A percentile compares a stretch with the other conserved stretches of the same genome.
Conservation (phyloP, 108 stramenopile species). For the Seminavis robusta region DNA sequence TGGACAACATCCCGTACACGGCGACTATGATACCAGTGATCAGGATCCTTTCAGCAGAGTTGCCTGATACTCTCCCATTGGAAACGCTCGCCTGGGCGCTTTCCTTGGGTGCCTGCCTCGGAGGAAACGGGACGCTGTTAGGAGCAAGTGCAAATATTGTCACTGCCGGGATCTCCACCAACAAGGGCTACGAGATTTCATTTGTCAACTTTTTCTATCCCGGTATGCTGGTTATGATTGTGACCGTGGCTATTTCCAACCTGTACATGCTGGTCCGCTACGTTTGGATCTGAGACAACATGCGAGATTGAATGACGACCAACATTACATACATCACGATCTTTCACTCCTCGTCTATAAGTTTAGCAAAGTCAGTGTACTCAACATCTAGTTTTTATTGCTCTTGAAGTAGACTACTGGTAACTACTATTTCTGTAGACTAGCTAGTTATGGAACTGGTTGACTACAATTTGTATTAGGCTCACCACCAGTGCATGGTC, state of each 20-base stretch:
- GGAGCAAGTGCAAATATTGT: conserved; percentile 66
- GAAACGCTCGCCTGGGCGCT: conserved; percentile 61
- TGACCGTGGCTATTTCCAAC: conserved; percentile 48
- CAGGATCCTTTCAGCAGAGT: conserved; percentile 34
- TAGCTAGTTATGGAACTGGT: no score
- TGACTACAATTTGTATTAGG: no score
- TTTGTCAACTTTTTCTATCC: conserved; percentile 62
- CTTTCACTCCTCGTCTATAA: no score
- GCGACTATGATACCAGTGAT: conserved; percentile 70
- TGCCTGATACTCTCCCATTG: conserved; percentile 44
- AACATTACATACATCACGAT: no score
- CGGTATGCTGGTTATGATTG: conserved; percentile 46
- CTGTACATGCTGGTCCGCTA: conserved; percentile 57
- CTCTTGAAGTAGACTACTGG: no score
- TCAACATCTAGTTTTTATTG: no score
- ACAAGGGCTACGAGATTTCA: conserved; percentile 40
- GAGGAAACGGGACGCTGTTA: conserved; percentile 63
- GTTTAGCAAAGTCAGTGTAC: no score
- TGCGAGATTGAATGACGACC: neutral
- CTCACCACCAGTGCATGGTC: no score
- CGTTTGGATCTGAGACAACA: conserved; percentile 35
- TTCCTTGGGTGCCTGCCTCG: conserved; percentile 59
- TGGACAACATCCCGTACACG: conserved; percentile 67
- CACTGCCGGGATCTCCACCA: conserved; percentile 49
- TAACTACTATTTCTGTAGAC: no score